Base-by-base conservation (phyloP, 768 basidiomycete species). In the Paxillus rubicundulus region DNA sequence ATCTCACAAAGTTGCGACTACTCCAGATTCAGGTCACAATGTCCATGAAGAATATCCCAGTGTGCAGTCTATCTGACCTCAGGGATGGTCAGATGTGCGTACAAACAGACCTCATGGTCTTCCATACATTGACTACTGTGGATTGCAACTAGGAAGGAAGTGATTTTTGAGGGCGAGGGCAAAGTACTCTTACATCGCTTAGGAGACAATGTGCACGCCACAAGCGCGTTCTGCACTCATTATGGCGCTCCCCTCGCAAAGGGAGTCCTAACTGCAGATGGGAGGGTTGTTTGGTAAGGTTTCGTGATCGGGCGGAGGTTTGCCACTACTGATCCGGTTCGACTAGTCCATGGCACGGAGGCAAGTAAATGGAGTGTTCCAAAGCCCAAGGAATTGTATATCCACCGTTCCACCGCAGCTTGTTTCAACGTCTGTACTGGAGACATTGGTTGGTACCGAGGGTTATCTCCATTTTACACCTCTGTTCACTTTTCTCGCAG, bases 211-310 rank as follows among this genome's bases (percentile, higher is more conserved):
- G 72, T 92, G 1, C 77, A 87, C 58, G 89, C 91, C 6, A 93
- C 87, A 1, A 86, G 84, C 54, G 89, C 89, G 2, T 87, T 82
- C 69, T 96, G 93, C 70, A 94, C 92, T 2, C 93, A 96, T 68
- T 95, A 93, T 64, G 93, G 93, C 10, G 92, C 92, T 3, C 91
- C 92, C 2, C 77, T 95, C 2, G 83, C 77, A 5, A 92, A 91
- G 68, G 92, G 92, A 47, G 85, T 92, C 9, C 73, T 93, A 49
- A 81, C 86, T 8, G 77, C 86, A 32, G 86, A 89, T 66, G 92
- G 89, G 9, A 74, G 88, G 54, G 80, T 95, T 17, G 82, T 88
- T 45, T 95, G 92, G 85, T 84, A 63, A 45, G 82, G 68, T 24
- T 42, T 51, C 17, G 17, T 47, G 16, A 20, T 33, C 37, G 13